Conservation (phyloP, 345 rosid species). For the Brassica rapa region DNA sequence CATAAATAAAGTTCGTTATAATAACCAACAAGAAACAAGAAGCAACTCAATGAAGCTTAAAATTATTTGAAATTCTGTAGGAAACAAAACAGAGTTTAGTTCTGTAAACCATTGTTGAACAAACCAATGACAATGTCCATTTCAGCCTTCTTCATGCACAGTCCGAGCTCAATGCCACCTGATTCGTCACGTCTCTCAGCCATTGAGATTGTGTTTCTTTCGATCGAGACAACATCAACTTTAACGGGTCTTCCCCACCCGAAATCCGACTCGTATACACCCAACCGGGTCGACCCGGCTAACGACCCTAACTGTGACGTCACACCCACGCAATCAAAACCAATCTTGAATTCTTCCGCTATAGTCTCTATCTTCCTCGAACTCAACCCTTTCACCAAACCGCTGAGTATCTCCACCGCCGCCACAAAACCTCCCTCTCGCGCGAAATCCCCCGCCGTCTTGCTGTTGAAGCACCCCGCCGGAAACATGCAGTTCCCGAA, state of each 20-base stretch:
- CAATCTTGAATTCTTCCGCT: neutral
- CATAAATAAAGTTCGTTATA: neutral
- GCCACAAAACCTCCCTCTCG: conserved; percentile 21
- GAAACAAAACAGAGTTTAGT: neutral
- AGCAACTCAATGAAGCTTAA: neutral
- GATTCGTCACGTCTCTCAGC: conserved; percentile 30
- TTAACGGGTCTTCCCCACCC: conserved; percentile 38
- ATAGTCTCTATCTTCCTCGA: conserved; percentile 14
- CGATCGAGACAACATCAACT: conserved; percentile 8
- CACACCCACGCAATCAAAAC: neutral
- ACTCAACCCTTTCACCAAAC: conserved; percentile 14
- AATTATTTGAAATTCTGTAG: neutral
- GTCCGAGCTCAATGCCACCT: conserved; percentile 39
- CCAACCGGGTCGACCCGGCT: conserved; percentile 38
- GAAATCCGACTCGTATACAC: conserved; percentile 33
- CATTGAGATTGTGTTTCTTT: conserved; percentile 19
- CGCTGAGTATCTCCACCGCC: conserved; percentile 28
- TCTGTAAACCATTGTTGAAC: conserved; percentile 17
- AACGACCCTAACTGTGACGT: conserved; percentile 13
- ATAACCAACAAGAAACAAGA: neutral
- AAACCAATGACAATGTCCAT: neutral
- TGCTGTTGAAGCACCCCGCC: neutral
- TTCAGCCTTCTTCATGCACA: conserved; percentile 27
- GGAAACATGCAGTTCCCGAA: conserved; percentile 38
- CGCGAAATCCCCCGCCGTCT: conserved; percentile 12